These are phyloP conservation scores for Pseudozyma flocculosa DNA, from an alignment of 1,284 basidiomycete species.

Conservation along the genomic window DNA sequence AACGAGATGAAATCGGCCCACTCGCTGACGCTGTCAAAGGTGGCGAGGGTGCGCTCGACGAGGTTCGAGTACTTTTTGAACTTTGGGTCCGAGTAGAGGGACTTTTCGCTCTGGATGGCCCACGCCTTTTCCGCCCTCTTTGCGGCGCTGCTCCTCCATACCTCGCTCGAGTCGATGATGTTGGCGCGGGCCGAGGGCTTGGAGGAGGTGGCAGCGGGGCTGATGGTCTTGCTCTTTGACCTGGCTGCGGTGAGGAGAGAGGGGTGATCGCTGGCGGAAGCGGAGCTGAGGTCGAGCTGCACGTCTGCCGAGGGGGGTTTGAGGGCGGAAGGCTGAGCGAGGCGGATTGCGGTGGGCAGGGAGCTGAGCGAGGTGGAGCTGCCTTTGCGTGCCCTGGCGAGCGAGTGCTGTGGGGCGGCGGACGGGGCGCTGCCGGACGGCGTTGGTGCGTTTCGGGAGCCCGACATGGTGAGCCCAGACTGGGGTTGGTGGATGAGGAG, in stretches of 20 bases:
- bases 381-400: conserved; percentile 1
- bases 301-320: conserved; percentile 34
- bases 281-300: conserved; percentile 37
- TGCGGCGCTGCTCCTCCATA: conserved; percentile 52
- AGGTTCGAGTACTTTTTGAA: conserved; percentile 90
- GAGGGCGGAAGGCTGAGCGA: conserved; percentile 20
- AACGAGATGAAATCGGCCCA: conserved; percentile 99
- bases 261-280: conserved; percentile 10
- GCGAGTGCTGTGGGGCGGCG: neutral
- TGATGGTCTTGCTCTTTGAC: neutral
- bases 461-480: too few species aligned
- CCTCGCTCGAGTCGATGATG: conserved; percentile 29
- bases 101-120: conserved; percentile 51
- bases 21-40: conserved; percentile 94
- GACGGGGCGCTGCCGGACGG: neutral
- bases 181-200: conserved; percentile 25
- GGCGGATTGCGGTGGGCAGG: conserved; percentile 11
- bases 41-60: conserved; percentile 86
- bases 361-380: conserved; percentile 39
- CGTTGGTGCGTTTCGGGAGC: too few species aligned
- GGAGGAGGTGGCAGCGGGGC: conserved; percentile 8
- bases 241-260: neutral
- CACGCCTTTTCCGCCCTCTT: conserved; percentile 50
- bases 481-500: too few species aligned
- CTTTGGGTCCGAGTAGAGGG: conserved; percentile 70